Conservation (phyloP, 805 yeast genomes). For the Wickerhamomyces silvicola region DNA sequence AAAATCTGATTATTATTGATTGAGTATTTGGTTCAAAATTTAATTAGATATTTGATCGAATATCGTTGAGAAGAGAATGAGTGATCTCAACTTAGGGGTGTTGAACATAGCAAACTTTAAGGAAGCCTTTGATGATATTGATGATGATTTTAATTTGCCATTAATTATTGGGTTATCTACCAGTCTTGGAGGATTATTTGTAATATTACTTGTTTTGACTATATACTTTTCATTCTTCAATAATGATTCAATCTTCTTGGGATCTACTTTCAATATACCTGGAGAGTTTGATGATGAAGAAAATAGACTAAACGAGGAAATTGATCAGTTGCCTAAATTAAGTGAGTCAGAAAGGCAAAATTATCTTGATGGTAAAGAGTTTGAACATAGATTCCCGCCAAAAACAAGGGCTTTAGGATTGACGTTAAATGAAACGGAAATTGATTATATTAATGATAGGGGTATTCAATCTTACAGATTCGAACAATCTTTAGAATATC, state of each 20-base stretch:
- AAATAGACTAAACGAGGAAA: conserved; percentile 58
- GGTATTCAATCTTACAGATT: conserved; percentile 57
- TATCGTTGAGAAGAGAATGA: too few relatives aligned
- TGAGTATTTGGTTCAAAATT: too few relatives aligned
- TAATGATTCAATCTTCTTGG: conserved; percentile 23
- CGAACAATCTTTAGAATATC: conserved; percentile 31
- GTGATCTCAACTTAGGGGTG: background rate
- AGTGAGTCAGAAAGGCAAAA: conserved; percentile 33
- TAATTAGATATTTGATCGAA: too few relatives aligned
- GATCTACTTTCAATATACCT: conserved; percentile 35
- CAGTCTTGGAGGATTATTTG: conserved; percentile 30
- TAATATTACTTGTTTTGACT: conserved; percentile 24
- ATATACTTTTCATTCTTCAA: conserved; percentile 25
- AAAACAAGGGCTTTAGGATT: conserved; percentile 31
- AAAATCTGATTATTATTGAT: too few relatives aligned
- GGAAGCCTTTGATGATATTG: conserved; percentile 9
- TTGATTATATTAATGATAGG: conserved; percentile 68
- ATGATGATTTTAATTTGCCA: conserved; percentile 26
- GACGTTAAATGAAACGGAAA: conserved; percentile 72
- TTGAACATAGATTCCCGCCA: conserved; percentile 33
- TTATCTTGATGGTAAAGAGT: conserved; percentile 34
- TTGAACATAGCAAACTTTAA: background rate
- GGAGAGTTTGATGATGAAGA: conserved; percentile 60
- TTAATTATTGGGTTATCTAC: conserved; percentile 30
- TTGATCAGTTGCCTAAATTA: conserved; percentile 35